These are phyloP conservation scores for Blastocystis sp. DNA, from an alignment of 352 stramenopile species.

Conservation along the genomic window DNA sequence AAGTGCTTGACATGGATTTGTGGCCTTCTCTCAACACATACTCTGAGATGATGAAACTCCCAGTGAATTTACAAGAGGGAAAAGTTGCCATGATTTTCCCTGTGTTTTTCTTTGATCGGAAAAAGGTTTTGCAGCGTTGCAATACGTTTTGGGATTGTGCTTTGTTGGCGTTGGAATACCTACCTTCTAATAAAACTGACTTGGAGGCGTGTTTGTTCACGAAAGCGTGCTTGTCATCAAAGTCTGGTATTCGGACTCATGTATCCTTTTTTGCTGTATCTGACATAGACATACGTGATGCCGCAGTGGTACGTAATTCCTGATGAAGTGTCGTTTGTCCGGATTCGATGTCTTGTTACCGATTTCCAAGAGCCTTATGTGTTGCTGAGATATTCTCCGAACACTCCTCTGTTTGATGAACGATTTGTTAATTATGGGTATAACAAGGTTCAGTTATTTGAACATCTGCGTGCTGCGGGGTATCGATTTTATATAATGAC, in stretches of 20 bases:
- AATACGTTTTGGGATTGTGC: not conserved
- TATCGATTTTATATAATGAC: conserved; percentile 38
- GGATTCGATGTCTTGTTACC: not conserved
- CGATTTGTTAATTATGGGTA: conserved; percentile 62
- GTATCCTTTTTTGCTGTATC: not conserved
- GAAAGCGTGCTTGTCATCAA: conserved; percentile 5
- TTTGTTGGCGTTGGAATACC: not conserved
- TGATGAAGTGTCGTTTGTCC: not conserved
- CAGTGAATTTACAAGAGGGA: not conserved
- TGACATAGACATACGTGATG: conserved; percentile 19
- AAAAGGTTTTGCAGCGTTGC: not conserved
- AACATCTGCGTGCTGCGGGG: conserved; percentile 5
- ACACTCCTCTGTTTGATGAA: conserved; percentile 55
- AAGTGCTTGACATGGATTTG: conserved; percentile 55
- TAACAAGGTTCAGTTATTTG: conserved; percentile 60
- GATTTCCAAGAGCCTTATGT: conserved; percentile 58
- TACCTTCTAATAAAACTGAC: not conserved
- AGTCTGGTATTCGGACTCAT: conserved; percentile 37
- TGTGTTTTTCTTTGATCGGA: conserved; percentile 56
- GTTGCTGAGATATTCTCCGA: not conserved
- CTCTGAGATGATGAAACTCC: not conserved
- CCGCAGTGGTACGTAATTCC: not conserved
- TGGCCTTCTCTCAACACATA: conserved; percentile 20
- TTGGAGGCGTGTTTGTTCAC: not conserved
- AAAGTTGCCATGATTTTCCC: not conserved